Percentiles rank a stretch among this genome's conserved stretches.
Evolutionary conservation across 2,329 filamentous ascomycete genomes (phyloP).

Genomic region (Helminthosporium solani): DNA sequence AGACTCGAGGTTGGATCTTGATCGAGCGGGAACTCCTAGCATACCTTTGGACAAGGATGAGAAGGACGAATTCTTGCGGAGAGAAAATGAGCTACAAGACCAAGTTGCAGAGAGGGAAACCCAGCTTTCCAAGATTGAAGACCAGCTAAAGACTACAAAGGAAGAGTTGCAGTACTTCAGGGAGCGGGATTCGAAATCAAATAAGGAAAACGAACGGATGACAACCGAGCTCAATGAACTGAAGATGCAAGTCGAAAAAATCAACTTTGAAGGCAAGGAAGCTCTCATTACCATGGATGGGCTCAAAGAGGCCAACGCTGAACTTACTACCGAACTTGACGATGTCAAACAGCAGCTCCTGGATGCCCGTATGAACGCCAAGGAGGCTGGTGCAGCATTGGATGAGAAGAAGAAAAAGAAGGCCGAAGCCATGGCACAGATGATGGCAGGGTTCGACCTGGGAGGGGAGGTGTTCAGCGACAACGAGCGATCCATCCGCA

Average conservation of each 20-base stretch:
- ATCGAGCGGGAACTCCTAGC: slow-evolving; percentile 83
- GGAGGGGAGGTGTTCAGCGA: slow-evolving; percentile 91
- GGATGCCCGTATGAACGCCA: slow-evolving; percentile 94
- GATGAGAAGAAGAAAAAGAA: slow-evolving; percentile 99
- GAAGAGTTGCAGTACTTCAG: slow-evolving; percentile 84
- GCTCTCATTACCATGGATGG: slow-evolving; percentile 97
- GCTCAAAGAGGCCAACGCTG: slow-evolving; percentile 90
- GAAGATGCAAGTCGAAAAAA: slow-evolving; percentile 94
- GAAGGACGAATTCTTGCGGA: slow-evolving; percentile 88
- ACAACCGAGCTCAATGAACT: slow-evolving; percentile 85
- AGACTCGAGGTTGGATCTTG: slow-evolving; percentile 66
- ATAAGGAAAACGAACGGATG: slow-evolving; percentile 87
- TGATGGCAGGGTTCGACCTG: slow-evolving; percentile 98
- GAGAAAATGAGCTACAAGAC: slow-evolving; percentile 96
- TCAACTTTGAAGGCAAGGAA: slow-evolving; percentile 95
- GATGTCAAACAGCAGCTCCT: slow-evolving; percentile 95
- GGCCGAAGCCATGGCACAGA: slow-evolving; percentile 98
- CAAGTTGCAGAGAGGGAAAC: slow-evolving; percentile 92
- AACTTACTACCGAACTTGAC: slow-evolving; percentile 88
- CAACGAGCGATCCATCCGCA: slow-evolving; percentile 81
- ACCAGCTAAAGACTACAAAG: slow-evolving; percentile 76
- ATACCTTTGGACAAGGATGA: slow-evolving; percentile 93
- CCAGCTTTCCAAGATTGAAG: slow-evolving; percentile 74
- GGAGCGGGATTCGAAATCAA: slow-evolving; percentile 78
- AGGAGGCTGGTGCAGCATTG: slow-evolving; percentile 83